Evolutionary conservation across 306 rosid species (phyloP).

Genomic region (Cyclanthera cordifolia): DNA sequence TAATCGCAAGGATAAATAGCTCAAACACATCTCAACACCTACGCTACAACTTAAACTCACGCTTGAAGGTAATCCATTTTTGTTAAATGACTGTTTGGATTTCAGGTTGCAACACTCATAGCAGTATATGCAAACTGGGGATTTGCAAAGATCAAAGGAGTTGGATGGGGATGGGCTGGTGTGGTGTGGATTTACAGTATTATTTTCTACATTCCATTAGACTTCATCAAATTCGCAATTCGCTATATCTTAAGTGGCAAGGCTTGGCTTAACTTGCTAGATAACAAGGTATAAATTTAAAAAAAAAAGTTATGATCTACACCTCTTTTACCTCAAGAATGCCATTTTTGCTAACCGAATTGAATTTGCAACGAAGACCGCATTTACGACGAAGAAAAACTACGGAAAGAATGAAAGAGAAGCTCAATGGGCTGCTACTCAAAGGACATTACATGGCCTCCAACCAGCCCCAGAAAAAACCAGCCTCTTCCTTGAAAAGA

Average conservation of each 20-base stretch:
- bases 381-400: constrained; percentile 97
- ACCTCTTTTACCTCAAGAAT: background rate
- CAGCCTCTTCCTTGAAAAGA: constrained; percentile 53
- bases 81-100: constrained; percentile 8
- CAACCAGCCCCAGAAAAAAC: constrained; percentile 59
- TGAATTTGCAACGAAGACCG: constrained; percentile 42
- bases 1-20: no score
- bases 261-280: constrained; percentile 84
- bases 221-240: constrained; percentile 57
- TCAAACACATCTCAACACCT: no score
- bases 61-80: background rate
- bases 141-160: constrained; percentile 75
- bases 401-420: constrained; percentile 86
- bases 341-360: background rate
- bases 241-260: constrained; percentile 93
- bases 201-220: constrained; percentile 80
- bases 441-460: constrained; percentile 90
- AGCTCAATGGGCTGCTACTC: constrained; percentile 98
- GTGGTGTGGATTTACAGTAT: constrained; percentile 91
- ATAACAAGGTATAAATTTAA: constrained; percentile 53
- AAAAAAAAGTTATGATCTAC: no score
- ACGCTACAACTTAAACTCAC: background rate
- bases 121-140: constrained; percentile 90
- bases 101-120: constrained; percentile 72
- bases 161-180: constrained; percentile 99